Conservation (phyloP, 768 basidiomycete genomes). For the Pholiota microspora region DNA sequence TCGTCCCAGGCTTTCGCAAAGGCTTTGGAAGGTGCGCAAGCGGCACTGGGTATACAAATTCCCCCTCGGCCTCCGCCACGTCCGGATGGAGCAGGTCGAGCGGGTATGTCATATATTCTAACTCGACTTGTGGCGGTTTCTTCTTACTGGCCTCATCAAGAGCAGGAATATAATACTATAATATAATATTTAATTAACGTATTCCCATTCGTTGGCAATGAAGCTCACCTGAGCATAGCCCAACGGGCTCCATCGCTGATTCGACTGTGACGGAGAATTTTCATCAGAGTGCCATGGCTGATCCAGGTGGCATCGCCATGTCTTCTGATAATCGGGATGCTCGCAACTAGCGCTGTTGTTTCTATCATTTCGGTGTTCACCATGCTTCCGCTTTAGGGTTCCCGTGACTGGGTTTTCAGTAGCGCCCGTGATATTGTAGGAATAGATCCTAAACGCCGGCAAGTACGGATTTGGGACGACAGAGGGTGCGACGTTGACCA, state of each 20-base stretch:
- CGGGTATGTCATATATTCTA: slow-evolving; percentile 77
- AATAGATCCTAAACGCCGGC: slow-evolving; percentile 77
- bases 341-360: slow-evolving; percentile 47
- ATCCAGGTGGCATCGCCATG: slow-evolving; percentile 63
- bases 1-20: slow-evolving; percentile 38
- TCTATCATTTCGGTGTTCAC: slow-evolving; percentile 45
- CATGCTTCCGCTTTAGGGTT: slow-evolving; percentile 41
- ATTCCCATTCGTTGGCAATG: too few relatives aligned
- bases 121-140: slow-evolving; percentile 57
- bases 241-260: slow-evolving; percentile 68
- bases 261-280: slow-evolving; percentile 67
- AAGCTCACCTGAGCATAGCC: slow-evolving; percentile 81
- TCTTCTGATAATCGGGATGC: slow-evolving; percentile 48
- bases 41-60: slow-evolving; percentile 53
- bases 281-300: slow-evolving; percentile 61
- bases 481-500: slow-evolving; percentile 78
- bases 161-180: slow-evolving; percentile 66
- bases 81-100: slow-evolving; percentile 39
- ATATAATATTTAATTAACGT: too few relatives aligned
- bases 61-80: slow-evolving; percentile 21
- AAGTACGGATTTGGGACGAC: slow-evolving; percentile 87
- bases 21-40: slow-evolving; percentile 49
- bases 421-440: slow-evolving; percentile 68
- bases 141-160: slow-evolving; percentile 47
- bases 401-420: slow-evolving; percentile 8